A percentile compares a stretch with the other conserved stretches of the same genome.
phyloP scores from a whole-genome alignment of 177 flowering plant genomes.

The Vitis hybrid region DNA sequence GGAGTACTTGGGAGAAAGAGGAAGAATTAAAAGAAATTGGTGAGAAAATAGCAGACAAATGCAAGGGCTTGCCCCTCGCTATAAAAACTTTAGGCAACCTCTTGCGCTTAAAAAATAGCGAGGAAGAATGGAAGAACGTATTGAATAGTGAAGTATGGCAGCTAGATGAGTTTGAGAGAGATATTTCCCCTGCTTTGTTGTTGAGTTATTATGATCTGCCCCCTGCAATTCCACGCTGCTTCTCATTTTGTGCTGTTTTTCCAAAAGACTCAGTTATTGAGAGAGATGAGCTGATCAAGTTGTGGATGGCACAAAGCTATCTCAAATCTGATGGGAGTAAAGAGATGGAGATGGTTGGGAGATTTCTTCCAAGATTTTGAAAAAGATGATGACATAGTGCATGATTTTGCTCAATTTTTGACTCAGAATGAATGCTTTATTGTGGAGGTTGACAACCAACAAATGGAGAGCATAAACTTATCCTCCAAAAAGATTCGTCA shows the following conservation, averaged over 20 bases:
- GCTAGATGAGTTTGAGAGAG: not conserved
- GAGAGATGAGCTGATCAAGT: conserved; percentile 3
- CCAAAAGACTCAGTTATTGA: conserved; percentile 10
- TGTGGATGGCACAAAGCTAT: conserved; percentile 21
- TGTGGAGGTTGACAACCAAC: not conserved
- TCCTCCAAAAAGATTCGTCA: not conserved
- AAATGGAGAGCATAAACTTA: not conserved
- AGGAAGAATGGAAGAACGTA: conserved; percentile 5
- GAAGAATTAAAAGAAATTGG: conserved; percentile 10
- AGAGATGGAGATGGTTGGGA: conserved; percentile 21
- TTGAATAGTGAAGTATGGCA: conserved; percentile 16
- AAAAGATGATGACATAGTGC: conserved; percentile 18
- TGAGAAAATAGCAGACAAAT: conserved; percentile 6
- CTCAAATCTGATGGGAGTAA: not conserved
- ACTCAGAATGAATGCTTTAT: conserved; percentile 3
- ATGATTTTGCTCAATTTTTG: conserved; percentile 13
- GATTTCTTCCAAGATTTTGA: conserved; percentile 15
- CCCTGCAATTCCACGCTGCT: conserved; percentile 1
- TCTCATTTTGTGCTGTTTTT: conserved; percentile 20
- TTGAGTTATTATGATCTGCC: conserved; percentile 20
- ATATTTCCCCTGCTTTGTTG: not conserved
- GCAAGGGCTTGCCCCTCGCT: conserved; percentile 21
- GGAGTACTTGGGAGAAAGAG: not conserved
- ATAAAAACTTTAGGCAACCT: conserved; percentile 16
- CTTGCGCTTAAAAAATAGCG: conserved; percentile 1